A percentile compares a stretch with the other conserved stretches of the same genome.
Evolutionary conservation across 306 rosid genomes (phyloP).

Genomic region (Trifolium repens): DNA sequence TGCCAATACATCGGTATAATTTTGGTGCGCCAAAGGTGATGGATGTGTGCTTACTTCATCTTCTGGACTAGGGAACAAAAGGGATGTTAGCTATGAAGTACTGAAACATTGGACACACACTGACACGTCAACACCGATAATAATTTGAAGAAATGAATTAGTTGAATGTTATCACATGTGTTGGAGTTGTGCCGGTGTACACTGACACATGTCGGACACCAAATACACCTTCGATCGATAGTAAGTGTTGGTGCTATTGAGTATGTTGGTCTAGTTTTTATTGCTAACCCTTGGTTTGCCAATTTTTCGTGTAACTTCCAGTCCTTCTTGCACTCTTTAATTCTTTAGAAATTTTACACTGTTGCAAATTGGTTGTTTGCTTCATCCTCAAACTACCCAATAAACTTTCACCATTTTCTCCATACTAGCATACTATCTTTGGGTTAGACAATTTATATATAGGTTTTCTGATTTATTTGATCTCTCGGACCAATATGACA

Average conservation of each 20-base stretch:
- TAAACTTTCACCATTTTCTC: slow-evolving; percentile 11
- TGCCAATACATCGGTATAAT: slow-evolving; percentile 7
- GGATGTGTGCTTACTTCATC: slow-evolving; percentile 8
- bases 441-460: slow-evolving; percentile 1
- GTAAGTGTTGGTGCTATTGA: background rate
- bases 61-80: background rate
- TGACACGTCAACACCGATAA: background rate
- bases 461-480: slow-evolving; percentile 35
- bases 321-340: background rate
- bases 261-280: slow-evolving; percentile 1
- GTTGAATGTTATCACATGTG: background rate
- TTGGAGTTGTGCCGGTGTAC: background rate
- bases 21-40: slow-evolving; percentile 16
- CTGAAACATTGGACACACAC: background rate
- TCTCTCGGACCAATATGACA: slow-evolving; percentile 47
- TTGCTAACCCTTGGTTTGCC: slow-evolving; percentile 11
- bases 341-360: slow-evolving; percentile 17
- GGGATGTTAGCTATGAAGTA: background rate
- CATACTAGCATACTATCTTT: slow-evolving; percentile 1
- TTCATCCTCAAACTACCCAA: background rate
- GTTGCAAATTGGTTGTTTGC: background rate
- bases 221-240: background rate
- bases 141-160: background rate
- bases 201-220: background rate
- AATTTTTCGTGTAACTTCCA: background rate